Conservation (phyloP, 2,329 filamentous ascomycete species). For the Penicillium sp. region DNA sequence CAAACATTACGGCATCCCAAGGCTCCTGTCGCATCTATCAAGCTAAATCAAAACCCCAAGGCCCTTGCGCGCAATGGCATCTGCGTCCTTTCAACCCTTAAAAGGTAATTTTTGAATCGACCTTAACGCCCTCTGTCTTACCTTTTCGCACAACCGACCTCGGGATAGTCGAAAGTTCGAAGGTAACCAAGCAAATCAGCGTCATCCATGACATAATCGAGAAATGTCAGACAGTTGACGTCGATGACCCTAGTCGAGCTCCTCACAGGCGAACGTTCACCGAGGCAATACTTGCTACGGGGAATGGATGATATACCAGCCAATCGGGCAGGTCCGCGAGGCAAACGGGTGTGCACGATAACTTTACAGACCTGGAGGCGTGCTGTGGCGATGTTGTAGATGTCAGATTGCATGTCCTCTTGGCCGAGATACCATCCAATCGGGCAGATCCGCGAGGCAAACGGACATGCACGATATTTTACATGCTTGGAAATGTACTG, state of each 20-base stretch:
- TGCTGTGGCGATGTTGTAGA: not conserved
- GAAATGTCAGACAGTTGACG: slow-evolving; percentile 6
- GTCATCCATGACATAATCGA: slow-evolving; percentile 7
- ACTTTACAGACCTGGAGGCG: not conserved
- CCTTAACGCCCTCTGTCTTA: slow-evolving; percentile 4
- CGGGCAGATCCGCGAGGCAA: not conserved
- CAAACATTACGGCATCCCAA: slow-evolving; percentile 16
- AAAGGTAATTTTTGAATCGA: not conserved
- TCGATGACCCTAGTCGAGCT: slow-evolving; percentile 21
- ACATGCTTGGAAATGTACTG: not conserved
- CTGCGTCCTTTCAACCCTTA: no score
- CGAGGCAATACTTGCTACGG: slow-evolving; percentile 22
- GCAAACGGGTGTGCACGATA: not conserved
- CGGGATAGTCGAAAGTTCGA: slow-evolving; percentile 16
- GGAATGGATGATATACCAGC: slow-evolving; percentile 13
- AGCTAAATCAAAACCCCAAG: not conserved
- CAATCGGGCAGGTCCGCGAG: slow-evolving; percentile 8
- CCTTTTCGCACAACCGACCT: slow-evolving; percentile 21
- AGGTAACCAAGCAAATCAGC: slow-evolving; percentile 11
- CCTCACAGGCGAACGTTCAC: slow-evolving; percentile 24
- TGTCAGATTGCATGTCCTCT: not conserved
- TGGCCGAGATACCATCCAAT: slow-evolving; percentile 15
- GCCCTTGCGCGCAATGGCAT: no score
- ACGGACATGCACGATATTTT: not conserved
- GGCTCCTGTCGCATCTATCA: slow-evolving; percentile 13